Evolutionary conservation across 768 basidiomycete species (phyloP).

Genomic region (Tulasnella sp.): DNA sequence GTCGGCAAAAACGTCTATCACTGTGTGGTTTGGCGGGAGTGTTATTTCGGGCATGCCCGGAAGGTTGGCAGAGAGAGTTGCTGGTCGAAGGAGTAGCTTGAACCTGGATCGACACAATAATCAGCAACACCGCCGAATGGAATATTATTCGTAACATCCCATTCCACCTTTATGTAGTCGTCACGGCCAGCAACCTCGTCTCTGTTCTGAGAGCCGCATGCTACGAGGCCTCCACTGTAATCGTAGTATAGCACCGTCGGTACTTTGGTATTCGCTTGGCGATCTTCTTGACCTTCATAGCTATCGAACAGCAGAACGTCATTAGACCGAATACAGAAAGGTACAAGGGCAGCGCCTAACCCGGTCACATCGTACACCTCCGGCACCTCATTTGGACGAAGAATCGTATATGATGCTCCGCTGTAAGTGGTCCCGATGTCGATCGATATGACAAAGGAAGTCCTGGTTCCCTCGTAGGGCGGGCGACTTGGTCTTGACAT

Average conservation of each 20-base stretch:
- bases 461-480: conserved; percentile 50
- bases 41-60: not conserved
- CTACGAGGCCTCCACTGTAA: not conserved
- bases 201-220: not conserved
- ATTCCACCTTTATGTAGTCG: no score
- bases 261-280: not conserved
- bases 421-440: conserved; percentile 77
- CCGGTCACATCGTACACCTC: conserved; percentile 72
- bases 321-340: no score
- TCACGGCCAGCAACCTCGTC: no score
- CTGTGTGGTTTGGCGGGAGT: not conserved
- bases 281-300: not conserved
- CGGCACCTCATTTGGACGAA: conserved; percentile 69
- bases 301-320: no score
- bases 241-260: not conserved
- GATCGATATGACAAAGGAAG: conserved; percentile 64
- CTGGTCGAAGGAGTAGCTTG: not conserved
- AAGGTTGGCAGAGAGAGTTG: not conserved
- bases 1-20: conserved; percentile 1
- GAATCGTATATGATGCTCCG: conserved; percentile 71
- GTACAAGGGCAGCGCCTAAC: conserved; percentile 31
- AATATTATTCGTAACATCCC: no score
- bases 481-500: no score
- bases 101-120: not conserved
- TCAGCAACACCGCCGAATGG: no score